These are phyloP conservation scores for Candida arabinofermentans DNA, from an alignment of 805 yeast species.

Conservation along the genomic window DNA sequence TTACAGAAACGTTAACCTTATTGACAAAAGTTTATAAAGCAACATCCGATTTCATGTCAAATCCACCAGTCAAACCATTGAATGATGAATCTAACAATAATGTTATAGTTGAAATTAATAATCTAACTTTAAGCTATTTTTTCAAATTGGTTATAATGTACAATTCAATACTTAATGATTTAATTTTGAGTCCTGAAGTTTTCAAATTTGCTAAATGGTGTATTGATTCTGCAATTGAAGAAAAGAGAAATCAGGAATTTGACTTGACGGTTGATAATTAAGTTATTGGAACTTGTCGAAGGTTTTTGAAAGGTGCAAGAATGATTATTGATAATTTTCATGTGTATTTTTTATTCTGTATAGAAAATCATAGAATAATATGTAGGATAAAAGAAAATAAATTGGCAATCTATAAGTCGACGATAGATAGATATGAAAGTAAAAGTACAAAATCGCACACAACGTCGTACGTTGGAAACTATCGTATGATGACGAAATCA, in stretches of 20 bases:
- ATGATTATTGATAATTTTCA: too few species aligned
- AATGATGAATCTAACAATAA: slow-evolving; percentile 29
- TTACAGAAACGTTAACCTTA: slow-evolving; percentile 55
- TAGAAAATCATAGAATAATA: not conserved
- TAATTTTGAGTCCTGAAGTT: slow-evolving; percentile 58
- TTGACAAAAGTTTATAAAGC: slow-evolving; percentile 59
- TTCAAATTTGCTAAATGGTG: slow-evolving; percentile 71
- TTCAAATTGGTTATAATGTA: slow-evolving; percentile 61
- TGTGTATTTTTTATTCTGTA: not conserved
- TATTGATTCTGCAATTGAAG: slow-evolving; percentile 58
- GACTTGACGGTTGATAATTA: slow-evolving; percentile 1
- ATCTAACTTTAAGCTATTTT: slow-evolving; percentile 60
- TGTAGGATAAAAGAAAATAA: too few species aligned
- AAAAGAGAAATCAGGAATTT: slow-evolving; percentile 31
- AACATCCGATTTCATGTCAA: slow-evolving; percentile 42
- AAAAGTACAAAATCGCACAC: too few species aligned
- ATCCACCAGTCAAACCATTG: slow-evolving; percentile 27
- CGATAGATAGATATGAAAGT: too few species aligned
- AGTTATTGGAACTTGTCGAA: not conserved
- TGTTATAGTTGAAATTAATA: slow-evolving; percentile 54
- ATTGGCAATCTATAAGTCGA: too few species aligned
- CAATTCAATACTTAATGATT: slow-evolving; percentile 60
- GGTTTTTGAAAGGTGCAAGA: too few species aligned
- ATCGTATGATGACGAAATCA: too few species aligned
- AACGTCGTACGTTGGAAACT: too few species aligned